Evolutionary conservation across 768 basidiomycete species (phyloP), one percentile per base, ranked within the genome.

Genomic region (Leccinum longicurvipes): DNA sequence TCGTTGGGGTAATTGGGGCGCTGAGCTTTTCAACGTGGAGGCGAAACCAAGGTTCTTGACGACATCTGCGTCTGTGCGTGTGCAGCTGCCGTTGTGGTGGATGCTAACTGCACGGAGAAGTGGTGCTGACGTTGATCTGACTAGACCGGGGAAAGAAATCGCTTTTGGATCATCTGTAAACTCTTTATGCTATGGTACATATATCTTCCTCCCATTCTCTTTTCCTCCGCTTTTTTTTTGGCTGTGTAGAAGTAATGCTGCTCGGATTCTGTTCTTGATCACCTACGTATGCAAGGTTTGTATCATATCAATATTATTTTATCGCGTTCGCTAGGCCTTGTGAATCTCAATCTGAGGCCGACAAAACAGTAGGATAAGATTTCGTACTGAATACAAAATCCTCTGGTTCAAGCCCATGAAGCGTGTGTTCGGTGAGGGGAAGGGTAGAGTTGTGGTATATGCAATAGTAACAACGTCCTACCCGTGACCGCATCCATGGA

Each of bases 1-100:
- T 91, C 21, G 85, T 89, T 21, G 87, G 87, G 0, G 85, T 89
- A 32, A 84, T 91, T 21, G 88, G 89, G 3, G 86, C 86, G 6
- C 70, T 92, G 60, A 88, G 89, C 58, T 82, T 92, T 67, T 88
- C 88, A 25, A 64, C 71, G 76, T 86, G 85, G 62, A 79, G 85
- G 69, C 78, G 85, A 60, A 86, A 80, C 61, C 85, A 87, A 65
- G 79, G 82, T 9, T 83, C 82, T 56, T 85, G 59, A 65, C 19
- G 25, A 15, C 3, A 21, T 19, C 47, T 4, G 57, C 9, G 4
- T 41, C 10, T 6, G 39, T 41, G 39, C 10, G n/a, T 41, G n/a
- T 41, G 39, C 39, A 19, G 21, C 19, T 6, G 11, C 19, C 39
- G 19, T 21, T 41, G 11, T 41, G 11, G 39, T 41, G 11, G 6